Conservation (phyloP, 2,329 filamentous ascomycete species). For the Aureobasidium mangrovei region DNA sequence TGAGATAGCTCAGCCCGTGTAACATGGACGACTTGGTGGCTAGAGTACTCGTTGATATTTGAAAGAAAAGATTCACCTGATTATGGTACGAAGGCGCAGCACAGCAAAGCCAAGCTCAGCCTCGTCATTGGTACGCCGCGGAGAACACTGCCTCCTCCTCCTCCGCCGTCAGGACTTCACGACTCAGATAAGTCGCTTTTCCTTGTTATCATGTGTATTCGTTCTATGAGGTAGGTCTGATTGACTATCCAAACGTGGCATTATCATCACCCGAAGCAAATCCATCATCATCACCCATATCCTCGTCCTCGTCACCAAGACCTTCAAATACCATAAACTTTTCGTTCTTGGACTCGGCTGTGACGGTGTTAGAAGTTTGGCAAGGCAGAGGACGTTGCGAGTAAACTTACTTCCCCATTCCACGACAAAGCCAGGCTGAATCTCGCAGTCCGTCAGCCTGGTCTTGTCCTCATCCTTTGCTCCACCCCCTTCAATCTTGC, state of each 20-base stretch:
- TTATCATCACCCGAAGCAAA: slow-evolving; percentile 15
- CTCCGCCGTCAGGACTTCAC: background rate
- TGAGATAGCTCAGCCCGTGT: no score
- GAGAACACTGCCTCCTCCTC: background rate
- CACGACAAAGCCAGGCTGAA: slow-evolving; percentile 76
- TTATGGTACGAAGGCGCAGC: background rate
- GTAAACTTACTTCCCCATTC: slow-evolving; percentile 56
- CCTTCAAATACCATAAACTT: slow-evolving; percentile 49
- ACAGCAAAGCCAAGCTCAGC: background rate
- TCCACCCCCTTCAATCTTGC: slow-evolving; percentile 71
- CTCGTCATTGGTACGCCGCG: background rate
- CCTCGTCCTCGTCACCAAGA: slow-evolving; percentile 25
- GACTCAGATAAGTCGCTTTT: background rate
- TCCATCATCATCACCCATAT: slow-evolving; percentile 20
- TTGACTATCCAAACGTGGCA: background rate
- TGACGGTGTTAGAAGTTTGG: background rate
- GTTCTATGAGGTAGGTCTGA: background rate
- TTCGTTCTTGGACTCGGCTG: slow-evolving; percentile 50
- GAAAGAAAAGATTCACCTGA: no score
- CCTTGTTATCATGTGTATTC: background rate
- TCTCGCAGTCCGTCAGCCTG: slow-evolving; percentile 77
- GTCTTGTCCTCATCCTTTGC: slow-evolving; percentile 36
- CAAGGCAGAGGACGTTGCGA: background rate
- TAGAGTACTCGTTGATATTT: no score
- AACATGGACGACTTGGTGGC: no score